phyloP scores from a whole-genome alignment of 306 rosid genomes.

The Malus sieversii region DNA sequence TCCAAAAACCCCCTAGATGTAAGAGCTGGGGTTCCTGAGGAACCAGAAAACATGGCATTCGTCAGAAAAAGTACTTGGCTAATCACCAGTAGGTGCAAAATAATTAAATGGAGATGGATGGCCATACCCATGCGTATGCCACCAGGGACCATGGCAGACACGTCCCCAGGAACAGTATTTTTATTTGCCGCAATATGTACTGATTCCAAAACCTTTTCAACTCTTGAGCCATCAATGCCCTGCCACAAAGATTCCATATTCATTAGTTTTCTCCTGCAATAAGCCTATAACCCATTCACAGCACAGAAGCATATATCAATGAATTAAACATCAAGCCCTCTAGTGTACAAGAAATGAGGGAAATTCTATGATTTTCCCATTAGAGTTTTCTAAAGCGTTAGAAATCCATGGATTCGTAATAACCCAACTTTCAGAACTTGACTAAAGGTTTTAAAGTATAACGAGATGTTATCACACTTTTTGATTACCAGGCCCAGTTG shows the following conservation, averaged over 20 bases:
- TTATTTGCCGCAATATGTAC: slow-evolving; percentile 93
- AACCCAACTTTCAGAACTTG: neutral
- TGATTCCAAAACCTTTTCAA: slow-evolving; percentile 82
- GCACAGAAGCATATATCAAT: neutral
- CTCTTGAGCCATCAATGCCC: slow-evolving; percentile 96
- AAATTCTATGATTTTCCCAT: neutral
- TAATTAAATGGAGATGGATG: neutral
- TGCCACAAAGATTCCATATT: slow-evolving; percentile 22
- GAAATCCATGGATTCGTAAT: neutral
- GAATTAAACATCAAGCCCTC: slow-evolving; percentile 5
- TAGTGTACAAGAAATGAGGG: neutral
- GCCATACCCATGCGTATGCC: slow-evolving; percentile 89
- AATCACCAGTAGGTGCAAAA: slow-evolving; percentile 6
- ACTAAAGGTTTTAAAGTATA: neutral
- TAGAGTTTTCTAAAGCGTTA: neutral
- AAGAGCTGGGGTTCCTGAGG: slow-evolving; percentile 87
- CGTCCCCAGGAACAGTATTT: slow-evolving; percentile 96
- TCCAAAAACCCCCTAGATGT: slow-evolving; percentile 89
- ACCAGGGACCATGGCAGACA: slow-evolving; percentile 98
- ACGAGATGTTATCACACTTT: neutral
- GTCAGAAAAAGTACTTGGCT: slow-evolving; percentile 8
- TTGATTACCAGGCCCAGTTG: neutral
- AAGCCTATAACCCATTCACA: neutral
- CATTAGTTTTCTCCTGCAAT: neutral
- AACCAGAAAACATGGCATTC: neutral